These are phyloP conservation scores for Gynochthodes officinalis DNA, from an alignment of 257 asterid genomes.

Conservation along the genomic window DNA sequence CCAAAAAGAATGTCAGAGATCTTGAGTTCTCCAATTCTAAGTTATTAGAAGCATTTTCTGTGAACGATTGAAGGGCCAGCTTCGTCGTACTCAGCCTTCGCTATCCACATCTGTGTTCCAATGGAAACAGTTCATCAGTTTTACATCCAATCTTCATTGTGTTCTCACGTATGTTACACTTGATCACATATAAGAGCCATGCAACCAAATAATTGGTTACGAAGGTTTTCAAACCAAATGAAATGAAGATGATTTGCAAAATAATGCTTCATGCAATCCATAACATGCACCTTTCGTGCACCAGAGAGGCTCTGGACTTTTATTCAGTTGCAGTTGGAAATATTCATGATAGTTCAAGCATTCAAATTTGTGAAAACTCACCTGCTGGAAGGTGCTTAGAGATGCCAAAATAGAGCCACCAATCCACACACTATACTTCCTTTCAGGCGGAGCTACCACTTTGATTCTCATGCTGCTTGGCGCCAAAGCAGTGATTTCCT, in stretches of 20 bases:
- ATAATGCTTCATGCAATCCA: background rate
- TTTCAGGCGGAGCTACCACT: constrained; percentile 48
- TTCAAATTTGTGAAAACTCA: constrained; percentile 5
- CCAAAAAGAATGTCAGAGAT: background rate
- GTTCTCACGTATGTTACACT: background rate
- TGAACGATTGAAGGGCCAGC: constrained; percentile 37
- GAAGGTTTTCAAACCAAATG: background rate
- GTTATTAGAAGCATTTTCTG: constrained; percentile 32
- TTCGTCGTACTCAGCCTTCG: constrained; percentile 31
- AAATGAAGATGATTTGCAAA: background rate
- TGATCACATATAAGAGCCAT: background rate
- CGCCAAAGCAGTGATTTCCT: constrained; percentile 40
- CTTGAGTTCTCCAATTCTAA: background rate
- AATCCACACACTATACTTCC: constrained; percentile 49
- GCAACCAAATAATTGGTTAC: background rate
- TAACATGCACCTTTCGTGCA: no score
- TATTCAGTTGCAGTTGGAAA: no score
- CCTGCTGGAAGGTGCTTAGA: constrained; percentile 47
- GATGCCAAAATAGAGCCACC: constrained; percentile 46
- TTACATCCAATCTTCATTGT: background rate
- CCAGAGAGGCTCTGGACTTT: no score
- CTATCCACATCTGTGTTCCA: constrained; percentile 28
- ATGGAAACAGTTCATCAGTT: background rate
- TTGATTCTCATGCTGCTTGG: constrained; percentile 47
- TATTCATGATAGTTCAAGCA: background rate